These are phyloP conservation scores for Moesziomyces antarcticus DNA, from an alignment of 1,284 basidiomycete genomes.

Conservation along the genomic window DNA sequence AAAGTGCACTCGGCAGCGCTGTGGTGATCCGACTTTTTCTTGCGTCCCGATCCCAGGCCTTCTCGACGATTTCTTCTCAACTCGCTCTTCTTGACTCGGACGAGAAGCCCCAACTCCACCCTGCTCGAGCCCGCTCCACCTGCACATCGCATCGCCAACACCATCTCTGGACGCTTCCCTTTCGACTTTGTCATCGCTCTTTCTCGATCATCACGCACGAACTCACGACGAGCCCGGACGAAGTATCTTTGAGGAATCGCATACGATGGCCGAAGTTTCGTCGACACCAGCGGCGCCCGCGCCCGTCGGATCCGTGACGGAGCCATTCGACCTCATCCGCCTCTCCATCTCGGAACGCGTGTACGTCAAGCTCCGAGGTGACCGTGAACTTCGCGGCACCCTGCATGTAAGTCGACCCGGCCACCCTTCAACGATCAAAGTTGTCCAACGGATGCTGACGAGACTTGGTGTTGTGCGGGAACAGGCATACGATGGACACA, in stretches of 20 bases:
- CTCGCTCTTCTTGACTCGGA: no score
- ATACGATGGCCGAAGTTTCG: slow-evolving; percentile 35
- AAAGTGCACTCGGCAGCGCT: no score
- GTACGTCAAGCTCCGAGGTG: slow-evolving; percentile 93
- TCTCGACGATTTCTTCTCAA: no score
- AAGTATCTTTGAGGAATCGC: no score
- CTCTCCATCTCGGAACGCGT: slow-evolving; percentile 96
- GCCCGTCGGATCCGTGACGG: slow-evolving; percentile 73
- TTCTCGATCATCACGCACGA: neutral
- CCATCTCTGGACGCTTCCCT: neutral
- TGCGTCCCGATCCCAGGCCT: no score
- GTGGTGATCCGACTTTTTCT: no score
- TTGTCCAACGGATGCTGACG: neutral
- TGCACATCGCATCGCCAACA: slow-evolving; percentile 7
- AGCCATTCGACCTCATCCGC: slow-evolving; percentile 97
- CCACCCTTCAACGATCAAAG: no score
- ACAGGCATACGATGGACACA: slow-evolving; percentile 94
- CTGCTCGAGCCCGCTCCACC: no score
- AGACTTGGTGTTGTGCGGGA: neutral
- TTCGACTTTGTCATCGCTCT: neutral
- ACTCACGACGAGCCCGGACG: no score
- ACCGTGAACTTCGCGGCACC: slow-evolving; percentile 89
- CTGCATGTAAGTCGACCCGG: slow-evolving; percentile 73
- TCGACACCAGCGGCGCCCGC: slow-evolving; percentile 21
- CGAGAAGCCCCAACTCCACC: no score